Evolutionary conservation across 2,329 filamentous ascomycete genomes (phyloP).

Genomic region (Clonostachys solani): DNA sequence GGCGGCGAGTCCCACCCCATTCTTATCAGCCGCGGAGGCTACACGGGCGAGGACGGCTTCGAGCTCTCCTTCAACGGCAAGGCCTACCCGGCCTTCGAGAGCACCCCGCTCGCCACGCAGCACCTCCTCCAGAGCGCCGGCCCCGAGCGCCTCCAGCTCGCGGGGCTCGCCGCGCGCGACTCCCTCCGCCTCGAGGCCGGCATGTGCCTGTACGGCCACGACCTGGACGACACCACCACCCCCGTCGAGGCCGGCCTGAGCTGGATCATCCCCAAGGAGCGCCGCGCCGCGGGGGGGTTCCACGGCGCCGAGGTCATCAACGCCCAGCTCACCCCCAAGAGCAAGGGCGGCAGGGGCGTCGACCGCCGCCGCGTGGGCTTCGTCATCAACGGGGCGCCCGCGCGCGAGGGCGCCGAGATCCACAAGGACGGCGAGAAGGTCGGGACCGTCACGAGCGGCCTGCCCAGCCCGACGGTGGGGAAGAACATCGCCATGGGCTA

Average conservation of each 20-base stretch:
- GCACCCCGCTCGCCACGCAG: slow-evolving; percentile 55
- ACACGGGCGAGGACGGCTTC: slow-evolving; percentile 98
- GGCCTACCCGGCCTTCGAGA: slow-evolving; percentile 32
- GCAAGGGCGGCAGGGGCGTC: slow-evolving; percentile 68
- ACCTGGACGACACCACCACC: slow-evolving; percentile 74
- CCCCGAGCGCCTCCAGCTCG: slow-evolving; percentile 63
- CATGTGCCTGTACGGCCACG: slow-evolving; percentile 99
- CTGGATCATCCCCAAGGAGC: slow-evolving; percentile 83
- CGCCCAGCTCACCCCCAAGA: slow-evolving; percentile 68
- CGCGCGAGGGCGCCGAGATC: slow-evolving; percentile 83
- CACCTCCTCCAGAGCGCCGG: slow-evolving; percentile 63
- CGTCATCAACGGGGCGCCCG: slow-evolving; percentile 79
- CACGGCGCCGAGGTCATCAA: slow-evolving; percentile 78
- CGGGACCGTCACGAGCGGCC: slow-evolving; percentile 82
- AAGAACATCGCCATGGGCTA: slow-evolving; percentile 98
- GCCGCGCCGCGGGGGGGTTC: slow-evolving; percentile 68
- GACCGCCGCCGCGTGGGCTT: slow-evolving; percentile 74
- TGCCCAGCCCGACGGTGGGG: slow-evolving; percentile 79
- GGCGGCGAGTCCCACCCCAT: slow-evolving; percentile 33
- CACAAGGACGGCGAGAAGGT: slow-evolving; percentile 63
- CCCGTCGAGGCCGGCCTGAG: slow-evolving; percentile 51
- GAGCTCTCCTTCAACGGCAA: slow-evolving; percentile 73
- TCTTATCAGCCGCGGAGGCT: slow-evolving; percentile 82
- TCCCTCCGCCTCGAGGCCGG: slow-evolving; percentile 91
- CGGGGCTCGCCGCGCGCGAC: slow-evolving; percentile 87